phyloP scores from a whole-genome alignment of 2,329 filamentous ascomycete species.

The Aspergillus ustus region DNA sequence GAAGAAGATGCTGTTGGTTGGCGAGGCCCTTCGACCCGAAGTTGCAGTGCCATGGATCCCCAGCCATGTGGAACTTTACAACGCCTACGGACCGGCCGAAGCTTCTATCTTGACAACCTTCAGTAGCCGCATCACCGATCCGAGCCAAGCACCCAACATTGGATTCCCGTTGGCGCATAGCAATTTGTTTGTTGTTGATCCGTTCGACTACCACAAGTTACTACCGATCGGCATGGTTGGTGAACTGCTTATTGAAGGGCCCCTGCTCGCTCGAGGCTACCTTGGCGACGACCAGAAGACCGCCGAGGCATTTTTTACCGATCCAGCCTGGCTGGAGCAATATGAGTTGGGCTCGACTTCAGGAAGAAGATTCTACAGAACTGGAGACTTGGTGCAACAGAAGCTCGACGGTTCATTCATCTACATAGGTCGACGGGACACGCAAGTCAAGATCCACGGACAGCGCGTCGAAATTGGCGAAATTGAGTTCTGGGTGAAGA shows the following conservation, averaged over 20 bases:
- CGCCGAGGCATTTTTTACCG: conserved; percentile 37
- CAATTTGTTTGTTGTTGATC: conserved; percentile 9
- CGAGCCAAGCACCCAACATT: conserved; percentile 11
- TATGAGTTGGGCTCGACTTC: conserved; percentile 35
- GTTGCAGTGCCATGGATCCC: conserved; percentile 19
- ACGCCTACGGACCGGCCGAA: conserved; percentile 29
- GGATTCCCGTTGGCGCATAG: conserved; percentile 6
- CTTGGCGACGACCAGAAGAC: conserved; percentile 8
- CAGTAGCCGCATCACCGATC: conserved; percentile 9
- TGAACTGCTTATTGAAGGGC: conserved; percentile 17
- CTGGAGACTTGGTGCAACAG: conserved; percentile 45
- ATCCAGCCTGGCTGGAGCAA: conserved; percentile 66
- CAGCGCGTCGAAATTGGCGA: conserved; percentile 68
- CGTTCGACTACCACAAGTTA: conserved; percentile 7
- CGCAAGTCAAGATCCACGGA: conserved; percentile 68
- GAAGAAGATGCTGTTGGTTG: conserved; percentile 6
- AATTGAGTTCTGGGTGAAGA: conserved; percentile 14
- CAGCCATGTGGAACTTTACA: conserved; percentile 10
- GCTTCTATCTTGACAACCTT: conserved; percentile 15
- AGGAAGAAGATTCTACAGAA: conserved; percentile 31
- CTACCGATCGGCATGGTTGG: conserved; percentile 11
- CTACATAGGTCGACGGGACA: conserved; percentile 65
- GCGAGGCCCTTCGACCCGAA: conserved; percentile 7
- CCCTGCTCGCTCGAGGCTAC: conserved; percentile 11
- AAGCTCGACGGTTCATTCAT: conserved; percentile 73